phyloP scores from a whole-genome alignment of 352 stramenopile species.

The Hyaloperonospora arabidopsidis region DNA sequence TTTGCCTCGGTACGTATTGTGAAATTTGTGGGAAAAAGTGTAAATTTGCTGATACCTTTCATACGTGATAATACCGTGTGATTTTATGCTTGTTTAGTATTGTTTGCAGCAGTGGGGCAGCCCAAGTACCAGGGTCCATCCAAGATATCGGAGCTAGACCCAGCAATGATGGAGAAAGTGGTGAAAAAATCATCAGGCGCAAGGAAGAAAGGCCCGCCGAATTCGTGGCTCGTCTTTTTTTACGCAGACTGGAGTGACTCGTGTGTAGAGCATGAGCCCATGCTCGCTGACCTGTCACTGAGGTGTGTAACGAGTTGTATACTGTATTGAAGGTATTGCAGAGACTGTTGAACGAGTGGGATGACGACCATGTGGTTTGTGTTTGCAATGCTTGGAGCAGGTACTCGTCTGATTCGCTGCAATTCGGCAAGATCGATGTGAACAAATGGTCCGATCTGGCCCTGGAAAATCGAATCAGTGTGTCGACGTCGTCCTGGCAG shows the following conservation, averaged over 20 bases:
- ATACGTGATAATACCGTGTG: no score
- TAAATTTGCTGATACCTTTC: neutral
- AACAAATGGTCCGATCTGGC: constrained; percentile 59
- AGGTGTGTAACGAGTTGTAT: constrained; percentile 20
- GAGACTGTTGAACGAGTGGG: neutral
- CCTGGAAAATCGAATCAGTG: constrained; percentile 47
- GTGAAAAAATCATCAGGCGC: constrained; percentile 30
- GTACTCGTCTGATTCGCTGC: constrained; percentile 40
- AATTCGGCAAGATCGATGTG: constrained; percentile 63
- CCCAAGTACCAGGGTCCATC: constrained; percentile 56
- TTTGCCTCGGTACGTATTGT: constrained; percentile 39
- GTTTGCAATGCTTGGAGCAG: constrained; percentile 14
- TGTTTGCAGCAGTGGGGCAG: constrained; percentile 54
- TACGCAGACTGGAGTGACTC: constrained; percentile 67
- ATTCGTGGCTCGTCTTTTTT: constrained; percentile 68
- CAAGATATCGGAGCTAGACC: constrained; percentile 43
- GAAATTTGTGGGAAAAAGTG: neutral
- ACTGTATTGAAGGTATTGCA: neutral
- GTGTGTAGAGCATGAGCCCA: constrained; percentile 64
- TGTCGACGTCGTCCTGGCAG: constrained; percentile 57
- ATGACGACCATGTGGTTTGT: constrained; percentile 5
- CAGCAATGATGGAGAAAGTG: constrained; percentile 39
- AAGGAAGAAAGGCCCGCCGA: constrained; percentile 22
- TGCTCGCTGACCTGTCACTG: constrained; percentile 64
- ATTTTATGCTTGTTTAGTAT: constrained; percentile 22